These are phyloP conservation scores for Acer yangbiense DNA, from an alignment of 345 rosid genomes.

Conservation along the genomic window DNA sequence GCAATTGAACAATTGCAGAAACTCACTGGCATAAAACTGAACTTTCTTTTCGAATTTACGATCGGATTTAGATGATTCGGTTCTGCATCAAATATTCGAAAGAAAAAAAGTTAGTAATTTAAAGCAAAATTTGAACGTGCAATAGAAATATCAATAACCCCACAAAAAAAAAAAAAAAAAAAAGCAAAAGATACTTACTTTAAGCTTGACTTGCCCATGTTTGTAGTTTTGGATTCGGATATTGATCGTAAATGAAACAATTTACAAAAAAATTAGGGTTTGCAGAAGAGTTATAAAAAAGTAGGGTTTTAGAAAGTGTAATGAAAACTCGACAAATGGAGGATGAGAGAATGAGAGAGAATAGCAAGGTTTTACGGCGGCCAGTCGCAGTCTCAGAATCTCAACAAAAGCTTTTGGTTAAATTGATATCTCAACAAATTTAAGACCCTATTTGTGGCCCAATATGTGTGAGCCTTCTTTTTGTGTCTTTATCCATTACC, in stretches of 20 bases:
- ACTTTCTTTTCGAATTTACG: constrained; percentile 60
- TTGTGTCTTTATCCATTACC: too few species aligned
- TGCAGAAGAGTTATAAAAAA: not conserved
- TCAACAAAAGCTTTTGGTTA: too few species aligned
- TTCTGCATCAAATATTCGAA: not conserved
- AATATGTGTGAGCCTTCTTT: too few species aligned
- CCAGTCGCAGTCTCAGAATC: too few species aligned
- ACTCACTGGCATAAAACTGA: constrained; percentile 59
- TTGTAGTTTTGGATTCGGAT: not conserved
- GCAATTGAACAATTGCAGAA: not conserved
- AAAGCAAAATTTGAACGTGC: not conserved
- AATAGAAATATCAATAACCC: not conserved
- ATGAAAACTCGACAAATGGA: too few species aligned
- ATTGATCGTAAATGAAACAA: not conserved
- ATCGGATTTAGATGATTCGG: constrained; percentile 42
- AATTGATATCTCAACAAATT: too few species aligned
- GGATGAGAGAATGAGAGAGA: too few species aligned
- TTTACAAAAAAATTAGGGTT: not conserved
- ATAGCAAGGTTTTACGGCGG: too few species aligned
- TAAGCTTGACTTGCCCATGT: constrained; percentile 11
- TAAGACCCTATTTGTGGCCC: too few species aligned
- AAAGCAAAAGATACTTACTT: not conserved
- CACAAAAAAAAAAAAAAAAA: too few species aligned
- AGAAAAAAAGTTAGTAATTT: not conserved
- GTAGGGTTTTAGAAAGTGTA: constrained; percentile 2